Percentiles rank a stretch among this genome's conserved stretches.
Conservation (phyloP, 306 rosid species). For the Delonix regia region DNA sequence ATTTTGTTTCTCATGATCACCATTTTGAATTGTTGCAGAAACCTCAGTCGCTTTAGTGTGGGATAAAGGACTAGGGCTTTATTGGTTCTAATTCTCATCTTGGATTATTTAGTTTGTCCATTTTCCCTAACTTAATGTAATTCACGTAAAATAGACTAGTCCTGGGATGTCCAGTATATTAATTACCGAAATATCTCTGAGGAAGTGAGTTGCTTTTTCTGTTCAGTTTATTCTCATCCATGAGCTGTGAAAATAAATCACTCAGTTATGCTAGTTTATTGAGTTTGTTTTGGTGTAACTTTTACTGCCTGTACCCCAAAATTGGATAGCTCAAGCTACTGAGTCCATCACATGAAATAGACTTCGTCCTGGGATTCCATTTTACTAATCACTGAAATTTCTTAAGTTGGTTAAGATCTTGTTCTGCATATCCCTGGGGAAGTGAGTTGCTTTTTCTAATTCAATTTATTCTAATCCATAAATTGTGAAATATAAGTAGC, state of each 20-base stretch:
- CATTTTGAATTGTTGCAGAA: slow-evolving; percentile 15
- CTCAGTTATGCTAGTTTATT: neutral
- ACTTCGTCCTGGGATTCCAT: too few species aligned
- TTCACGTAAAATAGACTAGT: neutral
- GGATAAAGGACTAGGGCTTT: neutral
- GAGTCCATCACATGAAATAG: neutral
- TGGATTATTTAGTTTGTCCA: neutral
- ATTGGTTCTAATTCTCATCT: neutral
- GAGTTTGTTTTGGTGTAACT: too few species aligned
- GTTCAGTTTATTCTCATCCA: neutral
- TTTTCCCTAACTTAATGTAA: neutral
- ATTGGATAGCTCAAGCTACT: neutral
- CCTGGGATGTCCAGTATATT: slow-evolving; percentile 15
- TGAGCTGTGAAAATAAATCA: neutral
- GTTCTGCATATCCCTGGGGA: neutral
- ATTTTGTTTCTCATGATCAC: slow-evolving; percentile 7
- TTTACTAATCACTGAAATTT: neutral
- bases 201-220: neutral
- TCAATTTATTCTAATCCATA: neutral
- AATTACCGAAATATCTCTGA: neutral
- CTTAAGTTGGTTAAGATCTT: neutral
- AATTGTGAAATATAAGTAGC: neutral
- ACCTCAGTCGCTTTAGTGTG: neutral
- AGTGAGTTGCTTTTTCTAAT: slow-evolving; percentile 9
- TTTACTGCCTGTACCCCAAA: slow-evolving; percentile 3